Evolutionary conservation across 768 basidiomycete genomes (phyloP), one percentile per base, ranked within the genome.

Genomic region (Mycena haematopus): DNA sequence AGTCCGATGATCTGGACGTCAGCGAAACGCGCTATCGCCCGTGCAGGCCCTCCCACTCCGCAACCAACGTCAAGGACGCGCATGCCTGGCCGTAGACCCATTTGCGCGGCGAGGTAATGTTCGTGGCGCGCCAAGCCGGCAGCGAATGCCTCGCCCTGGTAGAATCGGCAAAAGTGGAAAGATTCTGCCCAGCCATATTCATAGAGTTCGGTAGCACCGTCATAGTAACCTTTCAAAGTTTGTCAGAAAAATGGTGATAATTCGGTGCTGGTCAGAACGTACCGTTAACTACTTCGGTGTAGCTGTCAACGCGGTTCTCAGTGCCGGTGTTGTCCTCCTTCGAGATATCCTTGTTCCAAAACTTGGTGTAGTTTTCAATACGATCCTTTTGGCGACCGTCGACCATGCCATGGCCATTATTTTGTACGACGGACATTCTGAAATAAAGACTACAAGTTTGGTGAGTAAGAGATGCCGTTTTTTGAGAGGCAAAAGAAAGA

Each of bases 101-200:
- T 95, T 71, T 93, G 85, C 7, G 90, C 80, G 6, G 95, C 89
- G 66, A 99, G 92, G 78, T 96, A 99, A 79, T 99, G 97, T 78
- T 99, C 96, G 72, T 99, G 96, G 44, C 97, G 91, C 27, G 96
- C 95, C 53, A 94, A 77, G 7, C 88, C 87, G 22, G 87, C 86
- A 24, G 82, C 74, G 75, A 91, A 91, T 0, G 83, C 84, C 73
- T 94, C 91, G 66, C 96, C 96, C 77, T 91, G 90, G 86, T 91
- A 95, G 83, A 96, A 99, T 31, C 96, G 93, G 58, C 93, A 97
- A 76, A 97, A 97, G 78, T 98, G 96, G 87, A 97, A 97, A 6
- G 90, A 94, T 56, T 88, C 82, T 1, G 85, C 85, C 95, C 95
- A 94, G 52, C 92, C 95, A 69, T 92, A 97, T 75, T 98, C 96